Percentiles rank a stretch among this genome's conserved stretches.
These are phyloP conservation scores for Boechera divaricarpa DNA, from an alignment of 345 rosid genomes.

Conservation along the genomic window DNA sequence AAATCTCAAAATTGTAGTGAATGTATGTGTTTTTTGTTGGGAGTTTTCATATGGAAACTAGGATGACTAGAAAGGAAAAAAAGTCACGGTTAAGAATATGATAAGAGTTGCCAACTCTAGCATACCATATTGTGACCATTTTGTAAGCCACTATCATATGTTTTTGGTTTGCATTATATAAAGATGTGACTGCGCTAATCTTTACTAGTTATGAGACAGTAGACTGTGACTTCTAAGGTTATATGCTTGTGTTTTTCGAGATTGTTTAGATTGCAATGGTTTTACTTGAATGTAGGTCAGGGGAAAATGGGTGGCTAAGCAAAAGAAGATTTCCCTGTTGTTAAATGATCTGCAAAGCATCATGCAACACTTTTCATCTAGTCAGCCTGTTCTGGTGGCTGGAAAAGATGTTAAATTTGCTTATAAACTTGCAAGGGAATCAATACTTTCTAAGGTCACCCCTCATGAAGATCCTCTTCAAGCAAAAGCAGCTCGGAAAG, in stretches of 20 bases:
- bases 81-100: background rate
- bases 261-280: background rate
- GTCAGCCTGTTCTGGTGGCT: slow-evolving; percentile 44
- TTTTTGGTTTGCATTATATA: background rate
- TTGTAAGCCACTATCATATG: background rate
- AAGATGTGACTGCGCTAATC: background rate
- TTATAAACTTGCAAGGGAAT: slow-evolving; percentile 73
- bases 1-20: background rate
- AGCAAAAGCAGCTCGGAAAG: slow-evolving; percentile 49
- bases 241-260: background rate
- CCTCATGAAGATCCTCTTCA: slow-evolving; percentile 46
- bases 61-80: background rate
- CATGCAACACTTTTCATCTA: slow-evolving; percentile 24
- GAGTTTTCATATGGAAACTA: background rate
- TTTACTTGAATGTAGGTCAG: slow-evolving; percentile 28
- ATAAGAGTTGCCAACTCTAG: background rate
- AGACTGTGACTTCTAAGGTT: slow-evolving; percentile 1
- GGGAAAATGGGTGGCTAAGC: slow-evolving; percentile 34
- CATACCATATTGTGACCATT: background rate
- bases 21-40: background rate
- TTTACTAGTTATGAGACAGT: slow-evolving; percentile 2
- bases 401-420: slow-evolving; percentile 55
- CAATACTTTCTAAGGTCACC: slow-evolving; percentile 59
- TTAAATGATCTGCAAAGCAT: slow-evolving; percentile 24
- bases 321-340: slow-evolving; percentile 50